Evolutionary conservation across 2,329 filamentous ascomycete genomes (phyloP).

Genomic region (Niveomyces coronatus): DNA sequence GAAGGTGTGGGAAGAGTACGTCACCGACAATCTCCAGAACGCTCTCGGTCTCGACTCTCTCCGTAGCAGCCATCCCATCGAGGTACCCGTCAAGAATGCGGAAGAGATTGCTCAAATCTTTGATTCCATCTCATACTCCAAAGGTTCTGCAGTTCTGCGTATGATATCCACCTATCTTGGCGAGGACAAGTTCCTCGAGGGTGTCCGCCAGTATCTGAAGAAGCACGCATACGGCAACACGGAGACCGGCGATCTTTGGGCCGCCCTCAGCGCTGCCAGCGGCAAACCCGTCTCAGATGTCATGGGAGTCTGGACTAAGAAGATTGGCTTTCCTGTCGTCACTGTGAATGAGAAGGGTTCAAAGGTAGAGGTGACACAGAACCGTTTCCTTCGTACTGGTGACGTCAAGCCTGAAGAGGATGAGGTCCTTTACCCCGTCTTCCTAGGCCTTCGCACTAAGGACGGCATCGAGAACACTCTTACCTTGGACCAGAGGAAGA

Average conservation of each 20-base stretch:
- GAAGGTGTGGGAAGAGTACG: constrained; percentile 96
- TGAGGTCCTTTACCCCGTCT: constrained; percentile 76
- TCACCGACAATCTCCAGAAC: constrained; percentile 83
- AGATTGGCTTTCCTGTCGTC: constrained; percentile 86
- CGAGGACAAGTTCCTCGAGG: constrained; percentile 86
- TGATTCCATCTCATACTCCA: constrained; percentile 94
- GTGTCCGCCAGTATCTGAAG: constrained; percentile 82
- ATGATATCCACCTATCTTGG: constrained; percentile 97
- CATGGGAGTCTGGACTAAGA: constrained; percentile 96
- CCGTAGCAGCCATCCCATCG: constrained; percentile 90
- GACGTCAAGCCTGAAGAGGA: constrained; percentile 94
- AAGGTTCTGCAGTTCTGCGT: constrained; percentile 88
- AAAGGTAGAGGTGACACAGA: constrained; percentile 82
- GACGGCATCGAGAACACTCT: constrained; percentile 59
- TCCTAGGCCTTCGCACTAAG: constrained; percentile 75
- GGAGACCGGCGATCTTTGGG: constrained; percentile 82
- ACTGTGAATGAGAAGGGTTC: constrained; percentile 62
- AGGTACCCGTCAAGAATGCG: constrained; percentile 89
- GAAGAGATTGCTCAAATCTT: constrained; percentile 98
- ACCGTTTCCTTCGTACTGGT: constrained; percentile 84
- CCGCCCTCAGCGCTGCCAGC: constrained; percentile 74
- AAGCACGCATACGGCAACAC: constrained; percentile 97
- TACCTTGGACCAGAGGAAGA: constrained; percentile 46
- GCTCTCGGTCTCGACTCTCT: constrained; percentile 82
- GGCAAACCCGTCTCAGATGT: constrained; percentile 84